Base-by-base conservation (phyloP, 169 alveolate species). In the Babesia bigemina region DNA sequence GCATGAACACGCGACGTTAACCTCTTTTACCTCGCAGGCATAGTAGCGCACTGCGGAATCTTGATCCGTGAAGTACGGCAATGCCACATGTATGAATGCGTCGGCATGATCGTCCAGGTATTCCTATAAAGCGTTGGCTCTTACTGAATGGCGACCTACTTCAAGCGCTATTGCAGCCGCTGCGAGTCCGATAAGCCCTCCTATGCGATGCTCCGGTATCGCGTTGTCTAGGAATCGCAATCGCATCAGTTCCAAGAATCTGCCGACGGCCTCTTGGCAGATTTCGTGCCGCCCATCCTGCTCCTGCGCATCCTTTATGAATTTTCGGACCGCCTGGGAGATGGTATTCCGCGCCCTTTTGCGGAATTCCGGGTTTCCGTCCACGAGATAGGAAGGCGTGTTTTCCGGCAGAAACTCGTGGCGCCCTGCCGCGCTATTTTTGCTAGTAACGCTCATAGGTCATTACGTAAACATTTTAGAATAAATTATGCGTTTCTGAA, bases 21-120 rank as follows among this genome's bases (percentile, higher is more conserved):
- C 7, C 52, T 26, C 9, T 0, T n/a, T 50, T 73, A 88, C 91
- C 86, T 90, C 94, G 73, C 94, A 90, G 14, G 91, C 86, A 67
- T 85, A 90, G 73, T 90, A 90, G 44, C 94, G 29, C 39, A 90
- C 94, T 11, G 75, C 86, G 19, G 84, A 50, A 57, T 90, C 94
- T 19, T 84, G 90, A 70, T 90, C 94, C 22, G 70, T 65, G 58
- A 83, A 83, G 52, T 70, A 73, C 19, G 75, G 71, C 56, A 83
- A 75, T 47, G 39, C 86, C 55, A 65, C 49, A 45, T 69, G 65
- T 39, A 83, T 83, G 60, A 83, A 65, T 16, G 29, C 67, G 13
- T 63, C 82, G n/a, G 58, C 58, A 29, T 59, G 70, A 26, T 58
- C 59, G 63, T 52, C 39, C 29, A 83, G 70, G 53, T 83, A 19